Base-by-base conservation (phyloP, 2,329 filamentous ascomycete species). In the Hypoxylon sp. region DNA sequence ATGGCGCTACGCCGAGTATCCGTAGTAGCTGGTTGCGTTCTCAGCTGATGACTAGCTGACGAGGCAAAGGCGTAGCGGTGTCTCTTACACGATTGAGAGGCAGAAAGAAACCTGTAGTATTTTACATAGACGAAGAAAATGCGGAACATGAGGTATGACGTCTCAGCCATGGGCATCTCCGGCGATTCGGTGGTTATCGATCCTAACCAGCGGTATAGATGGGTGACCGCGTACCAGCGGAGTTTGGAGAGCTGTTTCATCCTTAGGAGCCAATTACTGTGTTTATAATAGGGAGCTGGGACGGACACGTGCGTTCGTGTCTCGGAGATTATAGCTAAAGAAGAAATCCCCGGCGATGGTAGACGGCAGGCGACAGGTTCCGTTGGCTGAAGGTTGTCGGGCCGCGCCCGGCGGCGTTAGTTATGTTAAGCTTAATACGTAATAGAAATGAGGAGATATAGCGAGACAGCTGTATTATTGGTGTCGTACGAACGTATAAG, bases 291-390 rank as follows among this genome's bases (percentile, higher is more conserved):
- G 24, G 28, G 36, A 38, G 36, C 45, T 48, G 22, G 30, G 30
- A 44, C 59, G 62, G 32, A 61, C 67, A 70, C 67, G 67, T 59
- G 67, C 59, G 26, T 64, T 66, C n/a, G n/a, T 70, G 68, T 70
- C 68, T 70, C 68, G 68, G 68, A 65, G 62, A 16, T 68, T 64
- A 49, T 50, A 55, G 33, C 62, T 11, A 59, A 70, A 68, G 55
- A 8, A 64, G 61, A 53, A 68, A 61, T 26, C 38, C n/a, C n/a
- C 59, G 51, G 56, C 36, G 58, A 28, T 32, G 20, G 56, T 12
- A 57, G 60, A 28, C 38, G 20, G 56, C n/a, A 57, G 60, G 52
- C 46, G 53, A 61, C 56, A 45, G 61, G 9, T 22, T 32, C 44
- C 42, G 40, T 49, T 53, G 60, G 52, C 40, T 22, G 40, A 60